Base-by-base conservation (phyloP, 257 asterid species). In the Ajuga chamaepitys region DNA sequence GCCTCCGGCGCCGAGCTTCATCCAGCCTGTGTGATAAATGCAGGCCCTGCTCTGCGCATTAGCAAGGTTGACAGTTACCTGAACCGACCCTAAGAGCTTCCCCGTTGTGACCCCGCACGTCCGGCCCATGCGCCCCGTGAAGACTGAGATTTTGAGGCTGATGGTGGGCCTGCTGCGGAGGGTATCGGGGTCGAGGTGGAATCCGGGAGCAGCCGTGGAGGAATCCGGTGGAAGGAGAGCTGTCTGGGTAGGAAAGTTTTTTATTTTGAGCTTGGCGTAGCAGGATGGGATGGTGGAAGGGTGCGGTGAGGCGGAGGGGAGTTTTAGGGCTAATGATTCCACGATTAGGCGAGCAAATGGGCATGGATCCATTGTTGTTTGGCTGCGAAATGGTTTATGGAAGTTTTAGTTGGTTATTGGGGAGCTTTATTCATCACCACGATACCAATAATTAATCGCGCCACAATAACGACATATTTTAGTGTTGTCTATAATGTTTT, bases 311-410 rank as follows among this genome's bases (percentile, higher is more conserved):
- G 88, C 74, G 13, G 83, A 35, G 45, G 67, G 62, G 35, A 68
- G 74, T 4, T 86, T 85, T 0, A 91, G 72, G 7, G 95, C 85
- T 13, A 91, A 25, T 18, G 98, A 82, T 62, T 91, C 96, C 11
- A 91, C 74, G 24, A 80, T 85, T 13, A 91, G 28, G 10, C 96
- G 95, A 24, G 86, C 90, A 44, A 91, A 91, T 0, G 98, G 98
- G 68, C 96, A 91, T 9, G 98, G 98, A 91, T 91, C 98, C 98
- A 91, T 91, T 56, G 12, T 28, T 3, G 4, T 26, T n/a, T 48
- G n/a, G n/a, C n/a, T n/a, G n/a, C n/a, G n/a, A n/a, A n/a, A n/a
- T n/a, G n/a, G n/a, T n/a, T n/a, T n/a, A n/a, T n/a, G n/a, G n/a
- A n/a, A n/a, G n/a, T n/a, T n/a, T n/a, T n/a, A n/a, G n/a, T n/a